Conservation (phyloP, 306 rosid genomes). For the Lotus japonicus region DNA sequence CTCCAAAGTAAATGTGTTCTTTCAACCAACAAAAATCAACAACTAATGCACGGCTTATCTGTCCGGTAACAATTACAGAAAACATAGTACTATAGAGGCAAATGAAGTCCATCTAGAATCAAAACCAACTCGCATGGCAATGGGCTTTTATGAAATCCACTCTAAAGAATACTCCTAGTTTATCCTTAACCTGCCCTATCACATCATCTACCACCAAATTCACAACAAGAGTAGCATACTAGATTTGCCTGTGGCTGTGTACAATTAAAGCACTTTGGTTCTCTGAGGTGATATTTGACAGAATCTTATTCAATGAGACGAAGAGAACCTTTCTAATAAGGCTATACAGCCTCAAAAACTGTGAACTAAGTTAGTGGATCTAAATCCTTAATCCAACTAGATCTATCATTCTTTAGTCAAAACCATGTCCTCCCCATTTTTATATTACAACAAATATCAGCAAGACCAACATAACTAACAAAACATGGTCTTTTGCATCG, state of each 20-base stretch:
- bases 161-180: too few relatives aligned
- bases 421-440: background rate
- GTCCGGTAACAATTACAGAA: too few relatives aligned
- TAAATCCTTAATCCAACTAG: background rate
- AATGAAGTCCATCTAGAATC: too few relatives aligned
- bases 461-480: background rate
- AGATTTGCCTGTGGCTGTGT: background rate
- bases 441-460: background rate
- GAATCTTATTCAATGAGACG: background rate
- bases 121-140: too few relatives aligned
- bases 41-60: too few relatives aligned
- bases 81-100: too few relatives aligned
- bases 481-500: background rate
- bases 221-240: background rate
- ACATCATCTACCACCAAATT: too few relatives aligned
- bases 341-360: background rate
- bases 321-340: background rate
- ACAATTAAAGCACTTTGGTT: background rate
- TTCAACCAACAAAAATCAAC: too few relatives aligned
- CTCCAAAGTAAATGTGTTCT: too few relatives aligned
- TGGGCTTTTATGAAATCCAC: too few relatives aligned
- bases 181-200: too few relatives aligned
- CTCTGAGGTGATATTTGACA: background rate
- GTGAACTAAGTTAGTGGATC: background rate
- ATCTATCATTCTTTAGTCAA: background rate